Percentiles rank a stretch among this genome's conserved stretches.
Conservation (phyloP, 2,329 filamentous ascomycete genomes). For the Xylaria sp. region DNA sequence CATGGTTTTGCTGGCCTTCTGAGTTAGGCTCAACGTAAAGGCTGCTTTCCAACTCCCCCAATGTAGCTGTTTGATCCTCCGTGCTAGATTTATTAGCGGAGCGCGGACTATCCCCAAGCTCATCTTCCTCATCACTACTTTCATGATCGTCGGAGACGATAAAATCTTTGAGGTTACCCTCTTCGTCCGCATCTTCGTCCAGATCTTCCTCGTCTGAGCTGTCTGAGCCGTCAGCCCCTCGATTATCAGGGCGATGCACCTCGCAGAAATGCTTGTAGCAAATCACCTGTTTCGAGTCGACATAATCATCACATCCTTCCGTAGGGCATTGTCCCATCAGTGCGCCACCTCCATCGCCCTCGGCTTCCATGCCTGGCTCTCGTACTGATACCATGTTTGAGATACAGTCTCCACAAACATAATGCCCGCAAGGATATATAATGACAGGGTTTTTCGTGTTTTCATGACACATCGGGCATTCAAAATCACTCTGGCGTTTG, state of each 20-base stretch:
- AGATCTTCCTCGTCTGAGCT: constrained; percentile 34
- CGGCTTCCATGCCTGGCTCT: constrained; percentile 24
- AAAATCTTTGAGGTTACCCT: constrained; percentile 43
- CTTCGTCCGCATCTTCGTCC: constrained; percentile 37
- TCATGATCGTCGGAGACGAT: constrained; percentile 40
- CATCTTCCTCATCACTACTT: constrained; percentile 25
- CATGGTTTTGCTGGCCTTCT: background rate
- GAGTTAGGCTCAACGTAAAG: background rate
- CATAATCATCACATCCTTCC: constrained; percentile 30
- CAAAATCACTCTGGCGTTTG: constrained; percentile 36
- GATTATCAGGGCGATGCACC: constrained; percentile 35
- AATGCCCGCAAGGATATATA: constrained; percentile 49
- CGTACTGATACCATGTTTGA: constrained; percentile 39
- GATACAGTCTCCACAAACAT: constrained; percentile 47
- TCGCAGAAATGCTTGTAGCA: constrained; percentile 43
- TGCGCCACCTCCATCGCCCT: constrained; percentile 22
- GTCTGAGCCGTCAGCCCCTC: constrained; percentile 23
- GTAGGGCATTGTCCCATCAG: constrained; percentile 33
- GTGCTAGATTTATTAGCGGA: constrained; percentile 12
- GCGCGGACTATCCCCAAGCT: constrained; percentile 7
- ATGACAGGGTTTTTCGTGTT: constrained; percentile 44
- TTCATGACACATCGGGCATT: constrained; percentile 44
- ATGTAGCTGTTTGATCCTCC: background rate
- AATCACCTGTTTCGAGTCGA: constrained; percentile 43
- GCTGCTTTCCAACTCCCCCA: background rate